Percentiles rank a stretch among this genome's conserved stretches.
Conservation (phyloP, 192 early-diverging fungal genomes). For the Powellomyces hirtus region DNA sequence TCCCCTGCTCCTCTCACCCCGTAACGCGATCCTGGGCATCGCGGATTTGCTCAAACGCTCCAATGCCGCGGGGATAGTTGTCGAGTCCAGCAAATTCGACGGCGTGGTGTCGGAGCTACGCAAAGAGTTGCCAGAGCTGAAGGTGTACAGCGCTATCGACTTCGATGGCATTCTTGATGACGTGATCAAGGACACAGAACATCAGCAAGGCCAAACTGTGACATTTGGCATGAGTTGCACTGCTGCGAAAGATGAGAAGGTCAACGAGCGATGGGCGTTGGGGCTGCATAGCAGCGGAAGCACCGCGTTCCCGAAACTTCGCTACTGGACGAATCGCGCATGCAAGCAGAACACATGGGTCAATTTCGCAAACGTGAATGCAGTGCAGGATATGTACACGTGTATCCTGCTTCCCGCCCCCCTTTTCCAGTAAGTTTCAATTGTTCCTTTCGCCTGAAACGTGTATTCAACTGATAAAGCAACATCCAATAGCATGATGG, state of each 20-base stretch:
- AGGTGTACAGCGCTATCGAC: neutral
- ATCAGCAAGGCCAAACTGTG: too few species aligned
- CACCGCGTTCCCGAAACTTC: slow-evolving; percentile 10
- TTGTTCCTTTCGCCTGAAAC: neutral
- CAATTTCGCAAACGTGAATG: neutral
- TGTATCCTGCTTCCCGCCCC: neutral
- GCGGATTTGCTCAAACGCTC: neutral
- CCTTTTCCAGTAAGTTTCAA: neutral
- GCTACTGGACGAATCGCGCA: slow-evolving; percentile 16
- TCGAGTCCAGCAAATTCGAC: neutral
- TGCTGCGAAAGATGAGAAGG: neutral
- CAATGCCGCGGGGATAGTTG: neutral
- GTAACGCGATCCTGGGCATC: neutral
- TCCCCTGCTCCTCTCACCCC: slow-evolving; percentile 1
- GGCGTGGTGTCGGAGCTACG: neutral
- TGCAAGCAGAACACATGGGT: neutral
- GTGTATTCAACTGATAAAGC: neutral
- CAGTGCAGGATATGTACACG: neutral
- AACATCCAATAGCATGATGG: slow-evolving; percentile 1
- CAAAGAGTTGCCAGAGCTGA: neutral
- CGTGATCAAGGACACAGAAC: too few species aligned
- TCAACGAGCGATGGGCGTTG: neutral
- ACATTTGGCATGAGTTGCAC: neutral
- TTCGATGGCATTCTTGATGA: neutral
- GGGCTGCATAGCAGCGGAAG: neutral